Conservation (phyloP, 768 basidiomycete genomes). For the Phylloporus sp. region DNA sequence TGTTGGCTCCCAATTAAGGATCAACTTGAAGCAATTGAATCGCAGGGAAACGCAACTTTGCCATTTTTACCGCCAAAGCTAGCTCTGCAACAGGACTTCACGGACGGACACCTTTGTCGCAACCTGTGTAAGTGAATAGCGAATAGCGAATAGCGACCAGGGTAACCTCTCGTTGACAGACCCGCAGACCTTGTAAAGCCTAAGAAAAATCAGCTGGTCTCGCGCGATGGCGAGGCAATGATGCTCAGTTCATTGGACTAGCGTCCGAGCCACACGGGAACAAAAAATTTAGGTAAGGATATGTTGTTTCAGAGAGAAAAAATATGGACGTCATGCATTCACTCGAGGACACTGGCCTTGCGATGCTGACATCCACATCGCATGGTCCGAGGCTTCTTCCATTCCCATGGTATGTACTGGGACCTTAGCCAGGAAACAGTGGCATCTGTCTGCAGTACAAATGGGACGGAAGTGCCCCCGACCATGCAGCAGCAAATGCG, state of each 20-base stretch:
- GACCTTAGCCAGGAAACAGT: slow-evolving; percentile 26
- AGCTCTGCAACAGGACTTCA: slow-evolving; percentile 5
- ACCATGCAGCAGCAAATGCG: slow-evolving; percentile 30
- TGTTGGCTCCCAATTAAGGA: slow-evolving; percentile 14
- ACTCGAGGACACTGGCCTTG: slow-evolving; percentile 19
- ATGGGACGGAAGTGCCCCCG: slow-evolving; percentile 35
- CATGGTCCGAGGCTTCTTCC: slow-evolving; percentile 46
- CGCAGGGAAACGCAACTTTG: slow-evolving; percentile 14
- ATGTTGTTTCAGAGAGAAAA: neutral
- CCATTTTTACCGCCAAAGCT: slow-evolving; percentile 7
- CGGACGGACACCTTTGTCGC: neutral
- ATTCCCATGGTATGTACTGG: slow-evolving; percentile 54
- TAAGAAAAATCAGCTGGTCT: slow-evolving; percentile 1
- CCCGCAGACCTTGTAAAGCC: neutral
- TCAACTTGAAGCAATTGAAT: slow-evolving; percentile 21
- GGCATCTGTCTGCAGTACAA: slow-evolving; percentile 31
- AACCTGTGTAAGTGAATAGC: slow-evolving; percentile 8
- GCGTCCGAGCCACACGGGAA: neutral
- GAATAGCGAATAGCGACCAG: neutral
- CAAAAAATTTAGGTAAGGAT: slow-evolving; percentile 4
- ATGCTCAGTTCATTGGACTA: slow-evolving; percentile 8
- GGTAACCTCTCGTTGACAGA: slow-evolving; percentile 3
- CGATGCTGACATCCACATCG: slow-evolving; percentile 22
- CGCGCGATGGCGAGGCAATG: neutral
- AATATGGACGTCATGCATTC: neutral